Base-by-base conservation (phyloP, 2,329 filamentous ascomycete species). In the Fusarium xylarioides region DNA sequence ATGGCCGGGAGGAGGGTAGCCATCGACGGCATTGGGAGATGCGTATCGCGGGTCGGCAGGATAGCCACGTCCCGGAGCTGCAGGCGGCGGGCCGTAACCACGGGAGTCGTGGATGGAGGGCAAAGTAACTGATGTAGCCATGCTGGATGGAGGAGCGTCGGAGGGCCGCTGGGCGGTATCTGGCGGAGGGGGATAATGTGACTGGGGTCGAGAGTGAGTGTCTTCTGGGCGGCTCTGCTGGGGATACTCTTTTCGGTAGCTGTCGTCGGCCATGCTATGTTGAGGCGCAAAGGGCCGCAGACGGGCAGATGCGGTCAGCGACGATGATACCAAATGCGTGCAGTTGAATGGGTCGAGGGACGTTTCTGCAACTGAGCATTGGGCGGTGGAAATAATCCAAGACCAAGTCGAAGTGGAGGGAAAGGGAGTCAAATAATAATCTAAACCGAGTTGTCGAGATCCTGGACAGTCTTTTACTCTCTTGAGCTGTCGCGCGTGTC, bases 41-140 rank as follows among this genome's bases (percentile, higher is more conserved):
- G 82, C 83, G 72, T 85, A 86, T 65, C 81, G 80, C 56, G 79
- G 77, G 62, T 82, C 81, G n/a, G 74, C 67, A 26, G 76, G 66
- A 57, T 81, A 82, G 42, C 79, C 80, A 54, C 78, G 80, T 43
- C 78, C 79, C 66, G 81, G 79, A 23, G 80, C 74, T 52, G 71
- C 71, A 52, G 78, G 74, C 49, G 78, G 81, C 47, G 79, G 74
- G 15, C 79, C 78, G 62, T 84, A 84, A 23, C 76, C 71, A 63
- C 83, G 81, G 52, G 83, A 79, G 74, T 87, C 86, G 60, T 87
- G 83, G 59, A 88, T 88, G 23, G 86, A 84, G 3, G 87, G 86
- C 38, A 87, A 80, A 67, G 83, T 86, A 66, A 86, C 83, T 64
- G 82, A 80, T 55, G 83, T 78, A 58, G 85, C 83, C 83, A 86